phyloP scores from a whole-genome alignment of 2,329 filamentous ascomycete genomes.

The Nothophoma quercina region DNA sequence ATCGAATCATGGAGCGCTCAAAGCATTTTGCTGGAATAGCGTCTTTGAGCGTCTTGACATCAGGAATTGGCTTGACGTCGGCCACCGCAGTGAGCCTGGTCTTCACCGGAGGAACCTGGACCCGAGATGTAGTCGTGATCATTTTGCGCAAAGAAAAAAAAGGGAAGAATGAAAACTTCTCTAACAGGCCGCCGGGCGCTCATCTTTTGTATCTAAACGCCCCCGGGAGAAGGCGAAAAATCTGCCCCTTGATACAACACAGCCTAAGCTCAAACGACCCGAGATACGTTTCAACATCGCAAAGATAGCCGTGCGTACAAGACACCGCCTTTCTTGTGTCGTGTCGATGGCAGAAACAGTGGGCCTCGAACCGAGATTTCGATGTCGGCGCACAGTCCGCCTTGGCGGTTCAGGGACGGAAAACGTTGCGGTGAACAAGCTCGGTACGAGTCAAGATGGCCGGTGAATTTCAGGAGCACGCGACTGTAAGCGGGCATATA shows the following conservation, averaged over 20 bases:
- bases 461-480: background rate
- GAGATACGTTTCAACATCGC: constrained; percentile 32
- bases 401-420: constrained; percentile 18
- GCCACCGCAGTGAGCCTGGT: constrained; percentile 28
- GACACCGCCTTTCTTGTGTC: constrained; percentile 34
- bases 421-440: constrained; percentile 19
- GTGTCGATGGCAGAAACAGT: constrained; percentile 22
- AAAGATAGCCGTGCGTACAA: constrained; percentile 21
- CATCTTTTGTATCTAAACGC: constrained; percentile 23
- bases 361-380: constrained; percentile 32
- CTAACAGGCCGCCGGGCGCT: constrained; percentile 9
- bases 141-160: constrained; percentile 14
- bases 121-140: constrained; percentile 29
- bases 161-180: constrained; percentile 8
- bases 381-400: constrained; percentile 29
- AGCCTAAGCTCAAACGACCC: constrained; percentile 30
- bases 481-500: background rate
- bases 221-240: constrained; percentile 22
- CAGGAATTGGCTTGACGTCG: constrained; percentile 27
- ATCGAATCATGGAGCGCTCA: constrained; percentile 32
- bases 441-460: constrained; percentile 2
- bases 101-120: constrained; percentile 22
- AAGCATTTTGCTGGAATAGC: constrained; percentile 36
- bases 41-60: constrained; percentile 34
- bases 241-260: constrained; percentile 22